Evolutionary conservation across 352 stramenopile genomes (phyloP), one percentile per base, ranked within the genome.

Genomic region (Phytophthora citricola): DNA sequence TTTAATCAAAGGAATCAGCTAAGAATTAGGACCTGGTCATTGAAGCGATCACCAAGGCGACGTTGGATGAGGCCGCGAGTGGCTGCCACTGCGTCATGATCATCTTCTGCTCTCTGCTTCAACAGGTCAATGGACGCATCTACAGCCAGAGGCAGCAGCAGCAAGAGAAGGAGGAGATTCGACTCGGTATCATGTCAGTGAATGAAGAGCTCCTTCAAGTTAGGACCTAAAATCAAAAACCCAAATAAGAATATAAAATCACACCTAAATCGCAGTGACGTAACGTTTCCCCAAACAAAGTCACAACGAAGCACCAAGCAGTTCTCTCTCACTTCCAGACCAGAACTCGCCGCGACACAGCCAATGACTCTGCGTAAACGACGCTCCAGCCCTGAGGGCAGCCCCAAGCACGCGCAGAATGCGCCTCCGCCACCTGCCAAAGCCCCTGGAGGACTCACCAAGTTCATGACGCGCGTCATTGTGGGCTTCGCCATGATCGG

Each of bases 401-500:
- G 34, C 50, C 55, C 55, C 27, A 62, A 57, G 27, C 29, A 58
- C n/a, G 39, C 41, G 20, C 59, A 71, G 29, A 50, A 64, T 14
- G 43, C 41, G 2, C 2, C 53, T 29, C 44, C 48, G 7, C 47
- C 44, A 10, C 7, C 69, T 9, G 48, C 62, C 5, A 43, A 43
- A 43, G 24, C 68, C 11, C 76, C 70, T 24, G 76, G 73, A 11
- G 58, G 70, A 4, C 63, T 91, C 39, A 64, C 71, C 36, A 92
- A 94, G 61, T 89, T 91, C 58, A 70, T 90, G 59, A 91, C 81
- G 45, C 86, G 86, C 59, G 81, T 92, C 8, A 69, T 92, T 47
- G 76, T 90, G 68, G 82, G 86, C 58, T 87, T 90, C 29, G 75
- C 79, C 26, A 94, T 94, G 86, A 92, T 94, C 61, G 76, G 64